phyloP scores from a whole-genome alignment of 1,284 basidiomycete species.

The Golubevia sp. region DNA sequence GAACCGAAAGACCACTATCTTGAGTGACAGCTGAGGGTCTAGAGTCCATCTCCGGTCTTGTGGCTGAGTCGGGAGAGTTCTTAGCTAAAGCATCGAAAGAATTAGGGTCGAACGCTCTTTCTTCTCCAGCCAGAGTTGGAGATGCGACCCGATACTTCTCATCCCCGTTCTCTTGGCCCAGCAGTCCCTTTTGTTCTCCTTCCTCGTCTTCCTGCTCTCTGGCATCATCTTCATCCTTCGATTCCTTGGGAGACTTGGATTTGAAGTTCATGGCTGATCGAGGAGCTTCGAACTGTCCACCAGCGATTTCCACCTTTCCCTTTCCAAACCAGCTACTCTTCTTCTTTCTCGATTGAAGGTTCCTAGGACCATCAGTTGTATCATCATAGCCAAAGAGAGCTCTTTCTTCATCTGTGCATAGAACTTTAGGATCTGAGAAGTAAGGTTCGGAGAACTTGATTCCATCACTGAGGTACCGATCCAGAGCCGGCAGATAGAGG shows the following conservation, averaged over 20 bases:
- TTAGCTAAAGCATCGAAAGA: background rate
- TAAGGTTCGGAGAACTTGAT: constrained; percentile 26
- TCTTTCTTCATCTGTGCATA: constrained; percentile 28
- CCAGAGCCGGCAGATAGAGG: constrained; percentile 37
- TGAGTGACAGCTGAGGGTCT: background rate
- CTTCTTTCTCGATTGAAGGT: background rate
- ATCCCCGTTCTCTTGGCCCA: background rate
- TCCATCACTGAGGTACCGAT: constrained; percentile 25
- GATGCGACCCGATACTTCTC: background rate
- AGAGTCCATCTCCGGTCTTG: background rate
- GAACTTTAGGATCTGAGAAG: constrained; percentile 20
- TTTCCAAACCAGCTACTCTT: background rate
- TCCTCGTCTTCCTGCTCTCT: background rate
- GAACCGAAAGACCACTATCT: background rate
- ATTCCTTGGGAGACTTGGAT: background rate
- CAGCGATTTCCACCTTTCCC: constrained; percentile 5
- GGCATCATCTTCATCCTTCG: background rate
- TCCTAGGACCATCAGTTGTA: constrained; percentile 4
- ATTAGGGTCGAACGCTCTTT: too few species aligned
- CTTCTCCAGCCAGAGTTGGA: background rate
- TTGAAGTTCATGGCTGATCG: background rate
- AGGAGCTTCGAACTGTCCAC: constrained; percentile 3
- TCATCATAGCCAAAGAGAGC: constrained; percentile 28
- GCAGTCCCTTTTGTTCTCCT: background rate
- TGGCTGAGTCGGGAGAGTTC: background rate